Conservation (phyloP, 1,139 yeast species). For the Starmera stellimalicola region DNA sequence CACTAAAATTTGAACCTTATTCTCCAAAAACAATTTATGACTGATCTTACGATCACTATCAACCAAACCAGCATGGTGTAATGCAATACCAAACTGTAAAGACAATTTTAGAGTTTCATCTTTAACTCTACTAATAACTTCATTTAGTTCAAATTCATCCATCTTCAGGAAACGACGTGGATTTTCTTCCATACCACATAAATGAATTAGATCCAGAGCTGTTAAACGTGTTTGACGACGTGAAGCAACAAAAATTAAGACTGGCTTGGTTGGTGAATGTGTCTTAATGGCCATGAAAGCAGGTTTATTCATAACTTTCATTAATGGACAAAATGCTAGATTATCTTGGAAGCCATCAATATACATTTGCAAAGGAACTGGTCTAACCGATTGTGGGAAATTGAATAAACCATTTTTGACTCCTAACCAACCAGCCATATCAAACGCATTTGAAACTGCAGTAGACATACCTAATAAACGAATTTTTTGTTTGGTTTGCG, state of each 20-base stretch:
- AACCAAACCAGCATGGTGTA: slow-evolving; percentile 96
- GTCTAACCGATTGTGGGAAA: slow-evolving; percentile 92
- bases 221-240: slow-evolving; percentile 95
- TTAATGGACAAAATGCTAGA: slow-evolving; percentile 85
- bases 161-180: slow-evolving; percentile 81
- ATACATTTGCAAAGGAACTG: slow-evolving; percentile 95
- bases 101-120: slow-evolving; percentile 84
- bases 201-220: slow-evolving; percentile 82
- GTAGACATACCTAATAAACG: slow-evolving; percentile 91
- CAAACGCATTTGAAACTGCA: slow-evolving; percentile 95
- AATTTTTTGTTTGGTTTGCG: slow-evolving; percentile 66
- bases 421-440: slow-evolving; percentile 97
- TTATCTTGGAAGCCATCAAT: slow-evolving; percentile 97
- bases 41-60: slow-evolving; percentile 84
- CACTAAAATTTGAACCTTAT: slow-evolving; percentile 79
- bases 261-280: slow-evolving; percentile 91
- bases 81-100: slow-evolving; percentile 90
- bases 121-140: slow-evolving; percentile 55
- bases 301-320: slow-evolving; percentile 98
- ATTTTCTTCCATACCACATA: slow-evolving; percentile 91
- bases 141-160: slow-evolving; percentile 65
- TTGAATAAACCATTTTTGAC: slow-evolving; percentile 85
- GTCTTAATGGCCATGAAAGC: slow-evolving; percentile 94
- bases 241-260: slow-evolving; percentile 89
- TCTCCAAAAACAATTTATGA: slow-evolving; percentile 75